Evolutionary conservation across 495 filamentous ascomycete genomes (phyloP).

Genomic region (Podospora bellae-mahoneyi): DNA sequence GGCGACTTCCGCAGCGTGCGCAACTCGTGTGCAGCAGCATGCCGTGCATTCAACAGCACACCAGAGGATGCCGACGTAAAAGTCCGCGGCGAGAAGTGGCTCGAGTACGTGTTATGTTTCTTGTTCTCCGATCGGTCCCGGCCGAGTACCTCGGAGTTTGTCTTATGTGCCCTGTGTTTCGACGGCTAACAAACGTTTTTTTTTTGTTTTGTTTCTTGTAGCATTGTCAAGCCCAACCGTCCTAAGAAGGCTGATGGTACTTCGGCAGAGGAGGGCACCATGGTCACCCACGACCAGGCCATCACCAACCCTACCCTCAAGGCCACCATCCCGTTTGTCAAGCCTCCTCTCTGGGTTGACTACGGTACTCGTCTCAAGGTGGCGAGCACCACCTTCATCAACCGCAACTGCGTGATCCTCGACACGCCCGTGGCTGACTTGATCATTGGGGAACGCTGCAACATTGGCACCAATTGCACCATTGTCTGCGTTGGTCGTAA

Average conservation of each 20-base stretch:
- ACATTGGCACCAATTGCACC: constrained; percentile 36
- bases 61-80: constrained; percentile 35
- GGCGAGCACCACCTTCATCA: constrained; percentile 36
- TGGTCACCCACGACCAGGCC: constrained; percentile 36
- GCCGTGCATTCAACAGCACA: constrained; percentile 35
- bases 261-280: constrained; percentile 8
- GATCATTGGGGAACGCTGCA: constrained; percentile 34
- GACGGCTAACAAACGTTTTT: background rate
- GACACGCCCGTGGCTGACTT: constrained; percentile 40
- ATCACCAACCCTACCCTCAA: constrained; percentile 31
- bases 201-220: constrained; percentile 8
- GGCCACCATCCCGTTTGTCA: constrained; percentile 35
- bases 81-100: constrained; percentile 29
- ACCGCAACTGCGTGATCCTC: constrained; percentile 36
- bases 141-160: background rate
- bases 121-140: background rate
- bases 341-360: constrained; percentile 36
- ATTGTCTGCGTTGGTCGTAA: constrained; percentile 30
- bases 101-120: constrained; percentile 29
- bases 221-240: constrained; percentile 35
- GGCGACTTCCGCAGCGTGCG: constrained; percentile 34
- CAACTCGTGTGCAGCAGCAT: constrained; percentile 33
- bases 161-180: background rate
- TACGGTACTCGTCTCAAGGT: constrained; percentile 36
- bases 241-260: constrained; percentile 24